Base-by-base conservation (phyloP, 2,329 filamentous ascomycete species). In the Thermochaetoides dissita region DNA sequence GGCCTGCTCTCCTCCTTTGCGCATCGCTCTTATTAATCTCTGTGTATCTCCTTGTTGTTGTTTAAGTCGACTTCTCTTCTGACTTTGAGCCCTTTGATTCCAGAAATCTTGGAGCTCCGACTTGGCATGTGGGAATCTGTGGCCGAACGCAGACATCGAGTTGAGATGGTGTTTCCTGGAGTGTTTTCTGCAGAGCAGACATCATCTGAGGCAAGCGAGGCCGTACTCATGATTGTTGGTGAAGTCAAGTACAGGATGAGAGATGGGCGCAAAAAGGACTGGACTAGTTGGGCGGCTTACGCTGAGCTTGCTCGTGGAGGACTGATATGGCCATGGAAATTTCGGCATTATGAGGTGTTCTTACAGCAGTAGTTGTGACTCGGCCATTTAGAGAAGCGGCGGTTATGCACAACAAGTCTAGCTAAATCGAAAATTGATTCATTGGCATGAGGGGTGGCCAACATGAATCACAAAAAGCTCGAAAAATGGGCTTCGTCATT, bases 51-150 rank as follows among this genome's bases (percentile, higher is more conserved):
- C 17, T 24, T 24, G 17, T 5, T 24, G 17, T 24, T 5, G 17
- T 24, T 24, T 5, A 24, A 24, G 17, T 8, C 17, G 30, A 12
- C 8, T 9, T 7, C 8, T 7, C 8, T 17, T 32, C 8, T 10
- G 10, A 11, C 29, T 38, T 43, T 38, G 32, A 33, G n/a, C 41
- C n/a, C 39, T 37, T 41, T 36, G 34, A 31, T 34, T 24, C 12
- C 40, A 69, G 67, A 65, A 34, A 64, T 70, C 38, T 57, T 58
- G 4, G 52, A 53, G 34, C 48, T 69, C 29, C 60, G 68, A 32
- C 47, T 48, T 11, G 53, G 57, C 24, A 71, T 69, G 67, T 68
- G 67, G 65, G 56, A 63, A 9, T 48, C 52, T 12, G 60, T 68
- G 12, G 50, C 53, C 42, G 55, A 57, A 33, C 57, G 67, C 34